These are phyloP conservation scores for Xylaria sp. DNA, from an alignment of 2,329 filamentous ascomycete genomes.

Conservation along the genomic window DNA sequence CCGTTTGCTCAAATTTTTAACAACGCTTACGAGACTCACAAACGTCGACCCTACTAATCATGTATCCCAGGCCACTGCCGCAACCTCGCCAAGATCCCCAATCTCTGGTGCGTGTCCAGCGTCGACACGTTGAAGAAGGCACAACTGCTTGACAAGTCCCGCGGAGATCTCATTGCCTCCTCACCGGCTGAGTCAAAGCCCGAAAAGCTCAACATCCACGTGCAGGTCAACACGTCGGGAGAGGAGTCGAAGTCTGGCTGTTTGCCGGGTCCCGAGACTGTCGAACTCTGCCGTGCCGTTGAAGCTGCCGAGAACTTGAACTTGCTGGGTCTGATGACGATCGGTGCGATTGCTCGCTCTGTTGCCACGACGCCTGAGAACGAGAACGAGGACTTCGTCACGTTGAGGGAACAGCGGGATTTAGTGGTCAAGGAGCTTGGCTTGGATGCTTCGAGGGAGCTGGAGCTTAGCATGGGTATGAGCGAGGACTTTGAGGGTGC, in stretches of 20 bases:
- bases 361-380: constrained; percentile 64
- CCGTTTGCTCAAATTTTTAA: background rate
- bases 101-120: constrained; percentile 86
- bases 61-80: constrained; percentile 74
- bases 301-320: constrained; percentile 57
- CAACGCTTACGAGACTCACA: background rate
- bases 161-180: constrained; percentile 50
- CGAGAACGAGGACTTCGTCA: constrained; percentile 87
- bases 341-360: constrained; percentile 86
- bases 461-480: constrained; percentile 98
- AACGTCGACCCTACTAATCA: constrained; percentile 4
- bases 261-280: constrained; percentile 56
- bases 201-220: constrained; percentile 62
- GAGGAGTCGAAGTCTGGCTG: constrained; percentile 83
- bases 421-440: constrained; percentile 59
- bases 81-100: constrained; percentile 75
- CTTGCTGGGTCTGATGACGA: constrained; percentile 89
- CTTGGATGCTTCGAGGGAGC: constrained; percentile 38
- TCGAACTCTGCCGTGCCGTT: constrained; percentile 65
- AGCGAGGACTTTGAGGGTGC: constrained; percentile 93
- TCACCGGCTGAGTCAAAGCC: constrained; percentile 20
- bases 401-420: constrained; percentile 64
- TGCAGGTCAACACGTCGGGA: constrained; percentile 93
- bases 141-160: constrained; percentile 69
- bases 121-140: constrained; percentile 88